These are phyloP conservation scores for Rosa lucieae DNA, from an alignment of 306 rosid species.

Conservation along the genomic window DNA sequence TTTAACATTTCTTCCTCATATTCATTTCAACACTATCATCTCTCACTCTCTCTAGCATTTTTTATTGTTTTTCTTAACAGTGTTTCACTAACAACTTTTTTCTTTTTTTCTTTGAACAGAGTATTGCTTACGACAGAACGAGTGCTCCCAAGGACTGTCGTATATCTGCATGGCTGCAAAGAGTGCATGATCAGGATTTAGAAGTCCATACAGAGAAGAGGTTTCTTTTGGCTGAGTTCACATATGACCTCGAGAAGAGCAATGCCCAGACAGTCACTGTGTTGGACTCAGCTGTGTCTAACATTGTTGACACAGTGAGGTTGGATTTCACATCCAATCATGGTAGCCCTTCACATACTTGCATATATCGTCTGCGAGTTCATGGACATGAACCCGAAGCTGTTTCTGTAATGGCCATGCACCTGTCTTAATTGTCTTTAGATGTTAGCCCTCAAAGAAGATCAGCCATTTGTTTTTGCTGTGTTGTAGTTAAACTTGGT, in stretches of 20 bases:
- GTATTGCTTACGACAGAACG: slow-evolving; percentile 82
- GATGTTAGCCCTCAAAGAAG: not conserved
- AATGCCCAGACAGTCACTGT: slow-evolving; percentile 85
- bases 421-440: slow-evolving; percentile 33
- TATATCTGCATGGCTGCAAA: slow-evolving; percentile 86
- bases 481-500: slow-evolving; percentile 19
- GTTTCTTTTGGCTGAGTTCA: slow-evolving; percentile 58
- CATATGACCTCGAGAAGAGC: slow-evolving; percentile 87
- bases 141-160: slow-evolving; percentile 92
- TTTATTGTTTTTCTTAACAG: not conserved
- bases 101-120: slow-evolving; percentile 41
- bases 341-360: slow-evolving; percentile 85
- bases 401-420: slow-evolving; percentile 59
- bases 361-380: slow-evolving; percentile 90
- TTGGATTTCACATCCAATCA: slow-evolving; percentile 86
- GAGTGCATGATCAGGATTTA: slow-evolving; percentile 28
- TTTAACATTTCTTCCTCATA: not conserved
- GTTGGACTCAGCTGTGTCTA: slow-evolving; percentile 39
- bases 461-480: slow-evolving; percentile 28
- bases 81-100: not conserved
- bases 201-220: slow-evolving; percentile 42
- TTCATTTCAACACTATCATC: not conserved
- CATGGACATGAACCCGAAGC: slow-evolving; percentile 75
- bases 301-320: slow-evolving; percentile 64
- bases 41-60: not conserved